Percentiles rank a stretch among this genome's conserved stretches.
Evolutionary conservation across 371 early-diverging fungal species (phyloP).

Genomic region (Apophysomyces trapeziformis): DNA sequence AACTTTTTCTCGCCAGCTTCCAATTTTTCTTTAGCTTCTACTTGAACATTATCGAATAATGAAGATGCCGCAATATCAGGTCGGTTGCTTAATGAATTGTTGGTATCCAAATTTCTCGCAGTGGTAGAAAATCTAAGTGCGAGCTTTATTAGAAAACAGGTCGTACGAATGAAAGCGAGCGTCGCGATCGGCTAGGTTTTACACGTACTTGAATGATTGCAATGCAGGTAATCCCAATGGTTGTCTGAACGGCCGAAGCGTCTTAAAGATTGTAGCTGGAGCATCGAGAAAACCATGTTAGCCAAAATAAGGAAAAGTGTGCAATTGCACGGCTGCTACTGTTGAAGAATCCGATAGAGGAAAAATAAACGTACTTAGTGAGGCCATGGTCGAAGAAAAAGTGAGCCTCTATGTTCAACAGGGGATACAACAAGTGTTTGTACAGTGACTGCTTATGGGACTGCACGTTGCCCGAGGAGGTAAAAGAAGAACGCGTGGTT

Average conservation of each 20-base stretch:
- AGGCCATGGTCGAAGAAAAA: no score
- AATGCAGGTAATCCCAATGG: constrained; percentile 3
- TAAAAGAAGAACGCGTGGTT: no score
- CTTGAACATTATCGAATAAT: constrained; percentile 57
- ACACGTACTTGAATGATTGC: neutral
- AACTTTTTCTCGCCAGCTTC: constrained; percentile 41
- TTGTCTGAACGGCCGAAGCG: constrained; percentile 1
- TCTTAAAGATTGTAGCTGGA: neutral
- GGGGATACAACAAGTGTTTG: no score
- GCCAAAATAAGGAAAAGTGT: neutral
- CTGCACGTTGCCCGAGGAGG: no score
- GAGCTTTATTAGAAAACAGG: no score
- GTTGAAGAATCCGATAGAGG: no score
- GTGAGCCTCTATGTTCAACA: no score
- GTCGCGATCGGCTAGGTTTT: neutral
- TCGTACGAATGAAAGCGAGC: neutral
- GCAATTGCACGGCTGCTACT: neutral
- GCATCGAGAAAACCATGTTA: neutral
- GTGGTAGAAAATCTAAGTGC: constrained; percentile 32
- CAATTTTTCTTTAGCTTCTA: constrained; percentile 45
- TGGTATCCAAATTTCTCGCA: constrained; percentile 10
- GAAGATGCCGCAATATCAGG: constrained; percentile 64
- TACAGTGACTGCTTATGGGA: no score
- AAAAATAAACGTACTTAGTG: no score
- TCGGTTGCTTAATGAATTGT: constrained; percentile 33